These are phyloP conservation scores for Mycena filopes DNA, from an alignment of 768 basidiomycete species.

Conservation along the genomic window DNA sequence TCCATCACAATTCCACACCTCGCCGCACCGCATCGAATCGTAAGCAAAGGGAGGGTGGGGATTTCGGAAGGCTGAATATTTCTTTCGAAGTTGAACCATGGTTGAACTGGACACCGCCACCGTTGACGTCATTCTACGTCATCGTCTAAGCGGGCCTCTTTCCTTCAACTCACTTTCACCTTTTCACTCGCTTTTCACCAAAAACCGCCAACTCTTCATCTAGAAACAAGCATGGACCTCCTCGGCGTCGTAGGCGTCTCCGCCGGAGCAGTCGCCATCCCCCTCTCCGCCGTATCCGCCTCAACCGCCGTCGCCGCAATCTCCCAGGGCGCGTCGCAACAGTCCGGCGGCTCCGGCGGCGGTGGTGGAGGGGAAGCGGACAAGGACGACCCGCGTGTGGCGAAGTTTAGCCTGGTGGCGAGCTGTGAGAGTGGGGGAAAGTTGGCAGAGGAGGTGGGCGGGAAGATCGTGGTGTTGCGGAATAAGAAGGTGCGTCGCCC, in stretches of 20 bases:
- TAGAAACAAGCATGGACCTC: conserved; percentile 23
- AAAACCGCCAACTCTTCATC: not conserved
- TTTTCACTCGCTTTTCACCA: not conserved
- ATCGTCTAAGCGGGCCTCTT: too few species aligned
- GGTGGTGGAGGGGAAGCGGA: conserved; percentile 32
- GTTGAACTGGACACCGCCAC: too few species aligned
- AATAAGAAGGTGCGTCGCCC: conserved; percentile 37
- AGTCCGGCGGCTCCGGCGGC: conserved; percentile 25
- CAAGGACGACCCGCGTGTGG: conserved; percentile 42
- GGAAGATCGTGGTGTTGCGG: conserved; percentile 41
- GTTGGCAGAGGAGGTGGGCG: conserved; percentile 33
- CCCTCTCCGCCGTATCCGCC: conserved; percentile 39
- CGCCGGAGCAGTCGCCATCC: conserved; percentile 41
- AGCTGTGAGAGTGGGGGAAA: conserved; percentile 28
- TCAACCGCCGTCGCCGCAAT: conserved; percentile 42
- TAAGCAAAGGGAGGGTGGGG: too few species aligned
- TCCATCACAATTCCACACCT: too few species aligned
- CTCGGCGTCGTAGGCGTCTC: conserved; percentile 43
- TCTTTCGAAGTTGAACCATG: too few species aligned
- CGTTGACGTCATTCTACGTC: too few species aligned
- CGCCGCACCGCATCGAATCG: too few species aligned
- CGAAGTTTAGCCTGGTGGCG: conserved; percentile 40
- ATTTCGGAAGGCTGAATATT: too few species aligned
- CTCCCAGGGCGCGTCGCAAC: conserved; percentile 41
- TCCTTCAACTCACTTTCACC: not conserved